Conservation (phyloP, 257 asterid genomes). For the Coffea eugenioides region DNA sequence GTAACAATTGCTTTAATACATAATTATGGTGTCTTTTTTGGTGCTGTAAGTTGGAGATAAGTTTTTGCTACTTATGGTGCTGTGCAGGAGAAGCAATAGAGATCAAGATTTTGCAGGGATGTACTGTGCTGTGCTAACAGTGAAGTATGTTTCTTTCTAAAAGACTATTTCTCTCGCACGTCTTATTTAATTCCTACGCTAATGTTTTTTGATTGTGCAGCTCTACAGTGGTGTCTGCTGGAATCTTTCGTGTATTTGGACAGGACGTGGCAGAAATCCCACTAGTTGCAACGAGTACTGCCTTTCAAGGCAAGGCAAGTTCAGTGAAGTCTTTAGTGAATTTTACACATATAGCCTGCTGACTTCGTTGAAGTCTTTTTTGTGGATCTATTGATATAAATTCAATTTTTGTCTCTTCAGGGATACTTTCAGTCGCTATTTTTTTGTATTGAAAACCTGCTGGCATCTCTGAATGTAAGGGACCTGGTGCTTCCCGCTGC, state of each 20-base stretch:
- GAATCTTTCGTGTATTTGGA: slow-evolving; percentile 72
- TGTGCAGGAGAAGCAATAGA: slow-evolving; percentile 52
- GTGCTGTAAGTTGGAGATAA: slow-evolving; percentile 8
- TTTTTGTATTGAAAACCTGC: slow-evolving; percentile 37
- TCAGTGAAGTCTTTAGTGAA: not conserved
- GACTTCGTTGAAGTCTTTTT: not conserved
- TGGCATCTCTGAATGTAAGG: slow-evolving; percentile 38
- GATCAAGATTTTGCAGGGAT: slow-evolving; percentile 85
- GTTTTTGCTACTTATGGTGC: not conserved
- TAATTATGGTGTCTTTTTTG: not conserved
- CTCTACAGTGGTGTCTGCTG: slow-evolving; percentile 69
- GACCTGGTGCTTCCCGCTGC: slow-evolving; percentile 60
- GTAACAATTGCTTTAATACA: slow-evolving; percentile 8
- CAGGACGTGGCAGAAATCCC: slow-evolving; percentile 88
- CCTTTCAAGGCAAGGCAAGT: slow-evolving; percentile 65
- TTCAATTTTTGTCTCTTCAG: slow-evolving; percentile 30
- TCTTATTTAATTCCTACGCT: not conserved
- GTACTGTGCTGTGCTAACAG: slow-evolving; percentile 65
- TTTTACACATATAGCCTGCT: not conserved
- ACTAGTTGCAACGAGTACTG: slow-evolving; percentile 66
- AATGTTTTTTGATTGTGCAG: slow-evolving; percentile 37
- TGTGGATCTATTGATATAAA: not conserved
- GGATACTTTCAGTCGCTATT: slow-evolving; percentile 78
- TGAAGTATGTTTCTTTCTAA: slow-evolving; percentile 48
- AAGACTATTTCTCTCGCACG: not conserved